Evolutionary conservation across 352 stramenopile genomes (phyloP).

Genomic region (Aphanomyces astaci): DNA sequence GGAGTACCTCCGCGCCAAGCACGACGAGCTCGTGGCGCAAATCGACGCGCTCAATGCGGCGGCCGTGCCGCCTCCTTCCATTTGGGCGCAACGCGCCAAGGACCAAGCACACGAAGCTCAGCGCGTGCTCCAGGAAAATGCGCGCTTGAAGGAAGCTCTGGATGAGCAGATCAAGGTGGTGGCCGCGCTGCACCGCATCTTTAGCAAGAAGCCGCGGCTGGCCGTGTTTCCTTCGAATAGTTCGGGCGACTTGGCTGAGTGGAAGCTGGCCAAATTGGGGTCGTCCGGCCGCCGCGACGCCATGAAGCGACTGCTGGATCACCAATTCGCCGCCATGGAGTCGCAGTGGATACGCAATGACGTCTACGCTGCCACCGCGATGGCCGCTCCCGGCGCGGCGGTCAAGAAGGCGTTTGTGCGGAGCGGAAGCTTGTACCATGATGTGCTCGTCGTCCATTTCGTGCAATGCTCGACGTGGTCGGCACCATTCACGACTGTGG

Average conservation of each 20-base stretch:
- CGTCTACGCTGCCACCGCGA: not conserved
- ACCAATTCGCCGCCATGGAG: slow-evolving; percentile 1
- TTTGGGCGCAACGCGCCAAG: slow-evolving; percentile 2
- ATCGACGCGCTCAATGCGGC: slow-evolving; percentile 12
- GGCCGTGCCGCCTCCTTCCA: not conserved
- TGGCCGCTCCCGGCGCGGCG: not conserved
- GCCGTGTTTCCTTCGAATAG: not conserved
- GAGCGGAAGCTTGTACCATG: not conserved
- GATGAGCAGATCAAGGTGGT: slow-evolving; percentile 10
- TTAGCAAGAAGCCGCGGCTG: slow-evolving; percentile 6
- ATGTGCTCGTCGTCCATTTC: not conserved
- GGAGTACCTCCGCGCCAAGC: slow-evolving; percentile 21
- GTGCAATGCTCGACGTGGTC: slow-evolving; percentile 1
- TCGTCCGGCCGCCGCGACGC: not conserved
- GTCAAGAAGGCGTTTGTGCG: not conserved
- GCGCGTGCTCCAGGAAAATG: slow-evolving; percentile 8
- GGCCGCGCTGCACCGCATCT: not conserved
- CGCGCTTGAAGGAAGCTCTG: slow-evolving; percentile 2
- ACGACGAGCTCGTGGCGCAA: slow-evolving; percentile 24
- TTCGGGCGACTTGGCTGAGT: not conserved
- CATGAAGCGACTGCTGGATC: not conserved
- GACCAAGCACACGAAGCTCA: slow-evolving; percentile 4
- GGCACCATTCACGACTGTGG: not conserved
- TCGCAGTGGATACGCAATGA: slow-evolving; percentile 15
- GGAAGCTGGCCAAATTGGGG: not conserved